A percentile compares a stretch with the other conserved stretches of the same genome.
phyloP scores from a whole-genome alignment of 345 rosid species.

The Euphorbia peplus region DNA sequence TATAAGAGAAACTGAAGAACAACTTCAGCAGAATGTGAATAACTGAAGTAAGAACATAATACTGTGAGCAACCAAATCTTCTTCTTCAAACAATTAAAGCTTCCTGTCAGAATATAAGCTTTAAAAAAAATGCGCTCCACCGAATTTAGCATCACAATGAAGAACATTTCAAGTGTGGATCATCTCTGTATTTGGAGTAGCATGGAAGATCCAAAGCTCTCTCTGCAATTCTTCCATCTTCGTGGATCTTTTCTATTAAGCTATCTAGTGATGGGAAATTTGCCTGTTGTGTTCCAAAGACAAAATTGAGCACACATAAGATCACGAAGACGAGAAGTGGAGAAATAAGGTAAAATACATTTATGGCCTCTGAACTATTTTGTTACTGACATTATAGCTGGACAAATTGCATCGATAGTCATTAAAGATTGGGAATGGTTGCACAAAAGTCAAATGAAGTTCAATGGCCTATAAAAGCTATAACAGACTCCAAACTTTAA shows the following conservation, averaged over 20 bases:
- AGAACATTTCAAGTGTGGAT: constrained; percentile 42
- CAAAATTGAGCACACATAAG: background rate
- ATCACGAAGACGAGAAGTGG: too few relatives aligned
- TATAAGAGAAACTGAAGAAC: background rate
- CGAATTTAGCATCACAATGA: constrained; percentile 13
- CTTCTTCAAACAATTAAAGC: background rate
- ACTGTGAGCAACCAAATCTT: background rate
- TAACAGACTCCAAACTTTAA: too few relatives aligned
- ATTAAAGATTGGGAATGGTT: too few relatives aligned
- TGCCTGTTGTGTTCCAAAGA: constrained; percentile 37
- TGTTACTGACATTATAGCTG: too few relatives aligned
- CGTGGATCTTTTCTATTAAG: constrained; percentile 66
- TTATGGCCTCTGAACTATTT: too few relatives aligned
- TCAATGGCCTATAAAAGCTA: too few relatives aligned
- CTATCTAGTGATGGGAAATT: constrained; percentile 74
- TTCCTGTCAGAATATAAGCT: background rate
- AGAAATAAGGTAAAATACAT: too few relatives aligned
- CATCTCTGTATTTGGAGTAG: constrained; percentile 51
- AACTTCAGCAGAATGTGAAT: background rate
- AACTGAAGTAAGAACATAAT: background rate
- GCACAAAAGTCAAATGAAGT: too few relatives aligned
- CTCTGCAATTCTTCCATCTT: constrained; percentile 65
- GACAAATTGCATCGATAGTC: too few relatives aligned
- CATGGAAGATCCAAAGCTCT: constrained; percentile 72
- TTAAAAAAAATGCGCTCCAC: background rate